These are phyloP conservation scores for Chiua virens DNA, from an alignment of 768 basidiomycete species.

Conservation along the genomic window DNA sequence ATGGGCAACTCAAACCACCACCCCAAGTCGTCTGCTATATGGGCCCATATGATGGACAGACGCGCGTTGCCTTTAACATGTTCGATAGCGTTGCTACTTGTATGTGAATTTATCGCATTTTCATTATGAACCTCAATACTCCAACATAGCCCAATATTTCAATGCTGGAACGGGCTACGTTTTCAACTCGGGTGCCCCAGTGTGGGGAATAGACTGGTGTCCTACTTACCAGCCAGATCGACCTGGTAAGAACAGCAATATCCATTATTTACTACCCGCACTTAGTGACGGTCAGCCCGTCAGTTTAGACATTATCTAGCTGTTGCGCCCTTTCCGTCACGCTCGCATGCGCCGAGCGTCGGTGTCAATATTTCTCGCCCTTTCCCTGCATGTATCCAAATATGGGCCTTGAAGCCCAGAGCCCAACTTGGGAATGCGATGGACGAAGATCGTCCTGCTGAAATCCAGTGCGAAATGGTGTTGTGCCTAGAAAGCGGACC, in stretches of 20 bases:
- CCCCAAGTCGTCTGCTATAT: constrained; percentile 61
- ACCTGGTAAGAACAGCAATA: constrained; percentile 38
- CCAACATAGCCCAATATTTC: constrained; percentile 56
- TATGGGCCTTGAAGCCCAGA: constrained; percentile 65
- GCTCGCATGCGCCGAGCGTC: constrained; percentile 61
- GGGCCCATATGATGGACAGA: constrained; percentile 62
- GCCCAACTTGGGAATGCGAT: constrained; percentile 6
- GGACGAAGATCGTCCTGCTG: constrained; percentile 26
- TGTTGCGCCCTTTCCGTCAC: constrained; percentile 70
- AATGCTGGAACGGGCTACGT: constrained; percentile 62
- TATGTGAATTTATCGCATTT: constrained; percentile 41
- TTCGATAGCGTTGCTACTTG: constrained; percentile 61
- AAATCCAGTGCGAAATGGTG: constrained; percentile 79
- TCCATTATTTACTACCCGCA: neutral
- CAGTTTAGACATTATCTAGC: constrained; percentile 79
- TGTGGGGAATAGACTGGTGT: constrained; percentile 95
- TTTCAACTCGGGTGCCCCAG: constrained; percentile 85
- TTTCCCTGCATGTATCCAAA: constrained; percentile 71
- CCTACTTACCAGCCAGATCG: constrained; percentile 67
- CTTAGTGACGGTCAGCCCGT: constrained; percentile 39
- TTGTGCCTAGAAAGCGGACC: constrained; percentile 82
- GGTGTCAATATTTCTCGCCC: constrained; percentile 60
- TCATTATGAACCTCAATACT: neutral
- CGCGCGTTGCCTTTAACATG: constrained; percentile 46
- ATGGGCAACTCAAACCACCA: constrained; percentile 50